These are phyloP conservation scores for Phaeosphaeriaceae sp. DNA, from an alignment of 2,329 filamentous ascomycete genomes.

Conservation along the genomic window DNA sequence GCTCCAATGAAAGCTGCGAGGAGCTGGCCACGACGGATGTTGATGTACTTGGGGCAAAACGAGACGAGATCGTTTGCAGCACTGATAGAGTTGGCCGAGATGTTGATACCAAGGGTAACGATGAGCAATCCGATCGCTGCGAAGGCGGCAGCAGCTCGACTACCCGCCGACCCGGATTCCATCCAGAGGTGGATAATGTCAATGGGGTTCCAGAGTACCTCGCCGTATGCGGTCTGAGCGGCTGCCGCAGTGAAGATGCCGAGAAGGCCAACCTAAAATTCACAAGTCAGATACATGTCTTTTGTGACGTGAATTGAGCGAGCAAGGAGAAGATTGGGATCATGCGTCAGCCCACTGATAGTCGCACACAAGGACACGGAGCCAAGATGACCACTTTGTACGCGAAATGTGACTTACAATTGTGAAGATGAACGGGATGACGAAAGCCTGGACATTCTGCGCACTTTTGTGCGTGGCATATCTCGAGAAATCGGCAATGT, in stretches of 20 bases:
- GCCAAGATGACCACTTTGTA: not conserved
- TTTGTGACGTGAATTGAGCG: not conserved
- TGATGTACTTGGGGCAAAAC: conserved; percentile 32
- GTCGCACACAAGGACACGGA: not conserved
- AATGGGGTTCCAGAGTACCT: conserved; percentile 46
- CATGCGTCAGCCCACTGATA: no score
- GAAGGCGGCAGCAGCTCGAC: conserved; percentile 36
- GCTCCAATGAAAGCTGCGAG: conserved; percentile 47
- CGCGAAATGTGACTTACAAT: conserved; percentile 22
- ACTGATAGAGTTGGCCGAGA: conserved; percentile 33
- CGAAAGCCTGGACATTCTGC: conserved; percentile 46
- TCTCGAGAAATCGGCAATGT: conserved; percentile 52
- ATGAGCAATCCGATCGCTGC: conserved; percentile 32
- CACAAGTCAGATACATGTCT: not conserved
- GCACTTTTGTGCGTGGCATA: conserved; percentile 47
- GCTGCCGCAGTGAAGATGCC: conserved; percentile 51
- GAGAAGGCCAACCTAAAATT: conserved; percentile 32
- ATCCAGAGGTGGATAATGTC: conserved; percentile 47
- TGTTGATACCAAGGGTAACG: conserved; percentile 46
- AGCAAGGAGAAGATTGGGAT: not conserved
- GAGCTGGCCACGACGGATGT: conserved; percentile 39
- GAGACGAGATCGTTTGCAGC: conserved; percentile 35
- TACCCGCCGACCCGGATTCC: conserved; percentile 44
- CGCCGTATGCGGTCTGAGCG: conserved; percentile 32
- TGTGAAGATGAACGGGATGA: conserved; percentile 40